Conservation (phyloP, 345 rosid species). For the sweet orange (Citrus sinensis) region DVS_A1.0 CM039161.1:1316501-1317000, state of each 20-base stretch:
- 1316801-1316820: too few relatives aligned
- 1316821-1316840: too few relatives aligned
- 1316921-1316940: too few relatives aligned
- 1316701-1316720: neutral
- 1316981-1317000: too few relatives aligned
- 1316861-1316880: too few relatives aligned
- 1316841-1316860: too few relatives aligned
- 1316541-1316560: constrained; percentile 20
- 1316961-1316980: too few relatives aligned
- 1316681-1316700: neutral
- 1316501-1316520: neutral
- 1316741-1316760: constrained; percentile 28
- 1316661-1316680: neutral
- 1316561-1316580: constrained; percentile 25
- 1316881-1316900: too few relatives aligned
- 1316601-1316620: constrained; percentile 34
- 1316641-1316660: too few relatives aligned
- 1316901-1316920: too few relatives aligned
- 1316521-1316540: constrained; percentile 20
- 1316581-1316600: constrained; percentile 13
- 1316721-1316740: constrained; percentile 23
- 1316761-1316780: constrained; percentile 26
- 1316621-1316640: constrained; percentile 9
- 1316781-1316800: neutral
- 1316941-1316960: too few relatives aligned